A percentile compares a stretch with the other conserved stretches of the same genome.
Evolutionary conservation across 345 rosid species (phyloP).

Genomic region (Excoecaria cochinchinensis): DNA sequence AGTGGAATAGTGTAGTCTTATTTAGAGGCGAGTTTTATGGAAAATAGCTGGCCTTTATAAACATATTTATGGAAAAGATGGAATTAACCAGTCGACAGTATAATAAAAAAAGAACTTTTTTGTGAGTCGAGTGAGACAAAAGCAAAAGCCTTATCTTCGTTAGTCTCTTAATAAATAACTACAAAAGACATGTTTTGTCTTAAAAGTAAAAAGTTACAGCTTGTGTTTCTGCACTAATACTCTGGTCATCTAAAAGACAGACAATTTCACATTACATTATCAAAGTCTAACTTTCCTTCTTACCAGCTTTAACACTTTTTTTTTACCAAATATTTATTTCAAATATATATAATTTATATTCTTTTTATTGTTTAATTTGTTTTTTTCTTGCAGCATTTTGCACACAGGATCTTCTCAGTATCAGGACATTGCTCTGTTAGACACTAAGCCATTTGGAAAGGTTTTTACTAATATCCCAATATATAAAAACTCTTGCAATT

Average conservation of each 20-base stretch:
- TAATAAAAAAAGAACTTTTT: neutral
- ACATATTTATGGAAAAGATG: too few species aligned
- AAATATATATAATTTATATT: neutral
- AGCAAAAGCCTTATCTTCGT: neutral
- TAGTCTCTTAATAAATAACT: neutral
- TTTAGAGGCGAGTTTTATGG: too few species aligned
- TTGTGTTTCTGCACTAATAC: too few species aligned
- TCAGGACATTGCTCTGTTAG: slow-evolving; percentile 64
- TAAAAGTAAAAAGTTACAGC: neutral
- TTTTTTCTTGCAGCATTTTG: slow-evolving; percentile 41
- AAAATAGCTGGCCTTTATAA: too few species aligned
- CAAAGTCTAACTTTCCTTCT: neutral
- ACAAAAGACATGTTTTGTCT: neutral
- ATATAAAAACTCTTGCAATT: neutral
- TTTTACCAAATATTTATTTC: too few species aligned
- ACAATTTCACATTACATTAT: slow-evolving; percentile 9
- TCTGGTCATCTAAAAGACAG: slow-evolving; percentile 29
- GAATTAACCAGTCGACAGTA: neutral
- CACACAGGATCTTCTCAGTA: slow-evolving; percentile 49
- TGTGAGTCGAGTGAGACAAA: neutral
- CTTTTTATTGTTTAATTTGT: neutral
- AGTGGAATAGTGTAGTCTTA: too few species aligned
- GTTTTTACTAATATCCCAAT: slow-evolving; percentile 10
- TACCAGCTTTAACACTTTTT: neutral
- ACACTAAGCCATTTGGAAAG: slow-evolving; percentile 65